A percentile compares a stretch with the other conserved stretches of the same genome.
Conservation (phyloP, 179 eudicot species). For the Silene vulgaris region DNA sequence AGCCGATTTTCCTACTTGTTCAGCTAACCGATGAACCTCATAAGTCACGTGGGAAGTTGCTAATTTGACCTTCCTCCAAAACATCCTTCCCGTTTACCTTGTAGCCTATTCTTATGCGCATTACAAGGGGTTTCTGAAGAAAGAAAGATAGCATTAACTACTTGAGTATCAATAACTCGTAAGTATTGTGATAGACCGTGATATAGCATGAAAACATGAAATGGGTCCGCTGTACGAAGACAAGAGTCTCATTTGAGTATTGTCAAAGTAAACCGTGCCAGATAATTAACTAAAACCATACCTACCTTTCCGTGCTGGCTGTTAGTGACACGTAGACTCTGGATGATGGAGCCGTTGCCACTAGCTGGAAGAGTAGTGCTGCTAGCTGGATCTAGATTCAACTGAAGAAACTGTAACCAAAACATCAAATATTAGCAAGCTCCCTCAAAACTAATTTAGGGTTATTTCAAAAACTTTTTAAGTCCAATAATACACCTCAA, state of each 20-base stretch:
- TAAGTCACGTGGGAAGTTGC: conserved; percentile 73
- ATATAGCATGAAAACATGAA: no score
- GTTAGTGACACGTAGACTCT: conserved; percentile 67
- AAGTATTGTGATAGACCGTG: no score
- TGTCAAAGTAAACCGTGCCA: background rate
- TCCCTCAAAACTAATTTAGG: no score
- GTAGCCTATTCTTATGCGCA: conserved; percentile 85
- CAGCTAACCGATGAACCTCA: conserved; percentile 29
- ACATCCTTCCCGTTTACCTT: conserved; percentile 65
- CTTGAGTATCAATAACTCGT: no score
- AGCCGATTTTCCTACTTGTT: conserved; percentile 20
- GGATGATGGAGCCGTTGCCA: conserved; percentile 65
- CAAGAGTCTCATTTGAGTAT: no score
- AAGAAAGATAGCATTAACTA: conserved; percentile 11
- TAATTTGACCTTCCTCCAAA: conserved; percentile 91
- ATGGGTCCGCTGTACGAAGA: no score
- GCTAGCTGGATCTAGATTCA: conserved; percentile 96
- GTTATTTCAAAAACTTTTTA: no score
- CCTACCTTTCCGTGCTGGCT: conserved; percentile 95
- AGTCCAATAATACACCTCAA: no score
- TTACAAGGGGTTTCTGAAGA: conserved; percentile 78
- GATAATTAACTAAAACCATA: background rate
- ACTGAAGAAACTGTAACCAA: conserved; percentile 72
- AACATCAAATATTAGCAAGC: conserved; percentile 21
- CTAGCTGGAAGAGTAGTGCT: conserved; percentile 66